Percentiles rank a stretch among this genome's conserved stretches.
Evolutionary conservation across 768 basidiomycete species (phyloP).

Genomic region (Tylopilus balloui): DNA sequence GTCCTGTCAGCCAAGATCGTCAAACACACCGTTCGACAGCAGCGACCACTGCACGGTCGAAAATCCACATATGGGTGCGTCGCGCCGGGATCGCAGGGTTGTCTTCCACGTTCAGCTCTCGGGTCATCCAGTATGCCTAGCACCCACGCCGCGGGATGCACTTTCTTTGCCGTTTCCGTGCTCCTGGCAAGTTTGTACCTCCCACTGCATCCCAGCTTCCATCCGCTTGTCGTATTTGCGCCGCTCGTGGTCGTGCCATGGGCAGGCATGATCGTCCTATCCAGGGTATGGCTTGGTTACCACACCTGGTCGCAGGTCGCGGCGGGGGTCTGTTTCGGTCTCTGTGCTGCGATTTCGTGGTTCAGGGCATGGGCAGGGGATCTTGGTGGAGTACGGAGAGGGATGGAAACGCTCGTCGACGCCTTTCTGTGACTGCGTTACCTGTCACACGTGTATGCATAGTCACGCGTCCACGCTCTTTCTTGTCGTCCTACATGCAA

Average conservation of each 20-base stretch:
- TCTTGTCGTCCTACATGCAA: conserved; percentile 3
- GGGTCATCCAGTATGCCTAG: conserved; percentile 67
- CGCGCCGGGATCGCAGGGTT: not conserved
- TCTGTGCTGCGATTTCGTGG: conserved; percentile 50
- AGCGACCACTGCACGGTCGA: conserved; percentile 46
- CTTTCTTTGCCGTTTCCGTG: conserved; percentile 60
- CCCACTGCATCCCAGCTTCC: conserved; percentile 55
- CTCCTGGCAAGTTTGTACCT: conserved; percentile 53
- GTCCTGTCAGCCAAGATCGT: conserved; percentile 54
- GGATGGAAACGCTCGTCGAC: conserved; percentile 8
- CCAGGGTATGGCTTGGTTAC: conserved; percentile 72
- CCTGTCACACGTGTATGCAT: conserved; percentile 20
- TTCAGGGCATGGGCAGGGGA: conserved; percentile 51
- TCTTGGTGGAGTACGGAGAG: conserved; percentile 16
- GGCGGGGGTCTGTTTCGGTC: conserved; percentile 55
- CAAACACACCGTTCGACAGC: conserved; percentile 60
- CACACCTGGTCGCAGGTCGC: conserved; percentile 69
- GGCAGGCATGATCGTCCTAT: conserved; percentile 52
- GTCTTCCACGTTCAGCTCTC: not conserved
- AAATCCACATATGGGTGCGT: conserved; percentile 68
- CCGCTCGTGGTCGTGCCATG: conserved; percentile 54
- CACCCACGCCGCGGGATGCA: conserved; percentile 70
- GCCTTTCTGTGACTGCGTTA: conserved; percentile 21
- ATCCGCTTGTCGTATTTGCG: conserved; percentile 26
- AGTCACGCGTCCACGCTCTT: conserved; percentile 18